These are phyloP conservation scores for Penicillium sp. DNA, from an alignment of 2,329 filamentous ascomycete genomes.

Conservation along the genomic window DNA sequence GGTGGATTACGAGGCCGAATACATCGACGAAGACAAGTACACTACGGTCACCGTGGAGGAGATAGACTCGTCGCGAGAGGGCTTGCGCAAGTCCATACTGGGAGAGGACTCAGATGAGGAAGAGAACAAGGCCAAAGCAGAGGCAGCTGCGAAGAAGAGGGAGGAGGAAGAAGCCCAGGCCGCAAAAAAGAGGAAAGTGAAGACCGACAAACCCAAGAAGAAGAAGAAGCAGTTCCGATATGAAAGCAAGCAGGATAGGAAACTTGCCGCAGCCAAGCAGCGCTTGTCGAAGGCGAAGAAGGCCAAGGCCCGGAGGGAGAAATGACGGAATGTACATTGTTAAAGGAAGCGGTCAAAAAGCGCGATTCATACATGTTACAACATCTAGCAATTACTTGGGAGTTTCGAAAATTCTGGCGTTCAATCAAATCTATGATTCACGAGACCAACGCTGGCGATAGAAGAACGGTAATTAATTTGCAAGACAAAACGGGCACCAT, in stretches of 20 bases:
- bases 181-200: slow-evolving; percentile 52
- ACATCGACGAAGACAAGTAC: slow-evolving; percentile 93
- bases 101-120: slow-evolving; percentile 35
- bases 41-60: slow-evolving; percentile 94
- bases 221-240: slow-evolving; percentile 93
- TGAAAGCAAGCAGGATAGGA: slow-evolving; percentile 83
- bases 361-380: slow-evolving; percentile 14
- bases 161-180: slow-evolving; percentile 39
- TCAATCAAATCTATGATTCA: slow-evolving; percentile 21
- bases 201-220: slow-evolving; percentile 65
- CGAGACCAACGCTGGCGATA: slow-evolving; percentile 12
- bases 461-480: slow-evolving; percentile 22
- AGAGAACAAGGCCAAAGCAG: slow-evolving; percentile 25
- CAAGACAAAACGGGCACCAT: slow-evolving; percentile 20
- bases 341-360: neutral
- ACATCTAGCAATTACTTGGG: slow-evolving; percentile 14
- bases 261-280: slow-evolving; percentile 62
- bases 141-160: slow-evolving; percentile 39
- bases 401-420: slow-evolving; percentile 4
- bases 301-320: slow-evolving; percentile 59
- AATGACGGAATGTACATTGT: slow-evolving; percentile 28
- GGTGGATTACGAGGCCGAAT: slow-evolving; percentile 85
- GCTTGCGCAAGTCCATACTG: slow-evolving; percentile 62
- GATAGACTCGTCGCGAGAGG: slow-evolving; percentile 76
- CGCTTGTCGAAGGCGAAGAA: slow-evolving; percentile 71